Evolutionary conservation across 371 early-diverging fungal species (phyloP).

Genomic region (Coemansia sp.): DNA sequence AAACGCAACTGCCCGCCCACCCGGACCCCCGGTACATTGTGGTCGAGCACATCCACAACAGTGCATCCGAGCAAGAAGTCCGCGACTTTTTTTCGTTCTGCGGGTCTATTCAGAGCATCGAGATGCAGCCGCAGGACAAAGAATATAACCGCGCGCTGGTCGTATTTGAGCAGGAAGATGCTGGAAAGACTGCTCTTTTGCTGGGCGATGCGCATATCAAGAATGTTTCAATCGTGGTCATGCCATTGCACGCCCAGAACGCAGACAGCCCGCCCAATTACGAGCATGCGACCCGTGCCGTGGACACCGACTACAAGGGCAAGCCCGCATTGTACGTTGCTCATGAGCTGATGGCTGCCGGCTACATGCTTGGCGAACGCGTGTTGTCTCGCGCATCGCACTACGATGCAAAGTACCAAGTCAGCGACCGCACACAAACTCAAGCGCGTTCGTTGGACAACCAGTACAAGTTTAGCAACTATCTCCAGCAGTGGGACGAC

Average conservation of each 20-base stretch:
- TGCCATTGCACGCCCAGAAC: constrained; percentile 28
- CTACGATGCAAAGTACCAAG: constrained; percentile 45
- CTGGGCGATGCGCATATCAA: constrained; percentile 44
- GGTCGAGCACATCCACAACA: constrained; percentile 51
- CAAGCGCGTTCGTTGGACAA: constrained; percentile 45
- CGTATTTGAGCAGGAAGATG: constrained; percentile 38
- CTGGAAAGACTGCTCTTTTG: constrained; percentile 51
- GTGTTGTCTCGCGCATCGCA: constrained; percentile 37
- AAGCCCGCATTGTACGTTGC: constrained; percentile 50
- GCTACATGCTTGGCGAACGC: constrained; percentile 44
- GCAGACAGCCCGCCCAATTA: constrained; percentile 1
- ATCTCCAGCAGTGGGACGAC: constrained; percentile 46
- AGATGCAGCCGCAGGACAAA: constrained; percentile 33
- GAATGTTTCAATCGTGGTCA: constrained; percentile 40
- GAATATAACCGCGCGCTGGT: constrained; percentile 48
- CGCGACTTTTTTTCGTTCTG: constrained; percentile 48
- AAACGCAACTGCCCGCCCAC: constrained; percentile 44
- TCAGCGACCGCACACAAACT: constrained; percentile 32
- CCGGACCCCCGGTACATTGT: constrained; percentile 53
- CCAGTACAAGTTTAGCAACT: constrained; percentile 44
- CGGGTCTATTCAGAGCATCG: constrained; percentile 37
- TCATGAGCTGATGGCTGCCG: constrained; percentile 50
- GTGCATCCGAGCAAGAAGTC: constrained; percentile 52
- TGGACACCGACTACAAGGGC: constrained; percentile 28
- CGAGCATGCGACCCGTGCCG: constrained; percentile 1